These are phyloP conservation scores for Ceratocystiopsis minuta DNA, from an alignment of 2,329 filamentous ascomycete genomes.

Conservation along the genomic window DNA sequence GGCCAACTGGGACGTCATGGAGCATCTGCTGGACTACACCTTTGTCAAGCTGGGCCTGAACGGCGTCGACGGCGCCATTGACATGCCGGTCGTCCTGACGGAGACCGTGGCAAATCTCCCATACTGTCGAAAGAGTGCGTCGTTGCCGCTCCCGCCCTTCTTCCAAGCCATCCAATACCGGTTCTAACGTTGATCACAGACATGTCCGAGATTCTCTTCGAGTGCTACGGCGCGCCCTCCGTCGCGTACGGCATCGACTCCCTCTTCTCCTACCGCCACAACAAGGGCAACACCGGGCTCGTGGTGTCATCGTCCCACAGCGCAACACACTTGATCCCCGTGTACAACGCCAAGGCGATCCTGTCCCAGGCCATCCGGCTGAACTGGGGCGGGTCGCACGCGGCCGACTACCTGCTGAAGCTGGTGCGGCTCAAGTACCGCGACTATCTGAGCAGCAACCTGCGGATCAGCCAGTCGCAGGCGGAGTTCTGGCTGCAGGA, in stretches of 20 bases:
- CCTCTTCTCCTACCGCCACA: conserved; percentile 87
- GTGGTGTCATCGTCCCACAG: conserved; percentile 87
- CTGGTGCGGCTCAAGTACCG: conserved; percentile 74
- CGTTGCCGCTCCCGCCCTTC: too few species aligned
- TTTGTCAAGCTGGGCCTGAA: conserved; percentile 90
- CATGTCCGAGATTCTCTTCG: conserved; percentile 95
- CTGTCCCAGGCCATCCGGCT: conserved; percentile 71
- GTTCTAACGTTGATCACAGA: conserved; percentile 30
- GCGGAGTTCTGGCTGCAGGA: conserved; percentile 73
- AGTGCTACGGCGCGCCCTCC: conserved; percentile 82
- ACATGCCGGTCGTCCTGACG: conserved; percentile 83
- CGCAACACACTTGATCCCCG: conserved; percentile 86
- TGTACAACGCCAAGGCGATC: conserved; percentile 70
- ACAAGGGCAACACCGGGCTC: conserved; percentile 70
- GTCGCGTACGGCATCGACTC: conserved; percentile 91
- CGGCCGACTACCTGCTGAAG: conserved; percentile 79
- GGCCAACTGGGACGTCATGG: conserved; percentile 96
- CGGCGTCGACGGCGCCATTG: conserved; percentile 52
- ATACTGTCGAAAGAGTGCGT: conserved; percentile 73
- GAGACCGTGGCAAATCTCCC: conserved; percentile 82
- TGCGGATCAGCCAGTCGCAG: conserved; percentile 72
- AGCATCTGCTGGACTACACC: conserved; percentile 81
- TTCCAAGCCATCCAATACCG: too few species aligned
- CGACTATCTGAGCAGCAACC: conserved; percentile 51
- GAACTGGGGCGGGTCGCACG: conserved; percentile 89